Percentiles rank a stretch among this genome's conserved stretches.
phyloP scores from a whole-genome alignment of 805 yeast species.

The Phaffomyces opuntiae region DNA sequence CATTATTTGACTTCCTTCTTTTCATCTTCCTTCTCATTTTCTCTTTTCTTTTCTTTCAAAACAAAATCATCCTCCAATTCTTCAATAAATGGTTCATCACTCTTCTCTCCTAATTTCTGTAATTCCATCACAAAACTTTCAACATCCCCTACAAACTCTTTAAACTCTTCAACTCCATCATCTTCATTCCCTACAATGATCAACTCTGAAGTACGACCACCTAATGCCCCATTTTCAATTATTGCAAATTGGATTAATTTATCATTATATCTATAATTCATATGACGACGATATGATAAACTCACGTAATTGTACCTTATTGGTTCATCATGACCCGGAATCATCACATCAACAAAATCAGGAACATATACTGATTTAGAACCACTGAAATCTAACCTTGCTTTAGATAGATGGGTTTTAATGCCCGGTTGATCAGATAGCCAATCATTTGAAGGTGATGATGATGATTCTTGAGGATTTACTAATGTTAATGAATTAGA shows the following conservation, averaged over 20 bases:
- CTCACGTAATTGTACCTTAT: conserved; percentile 40
- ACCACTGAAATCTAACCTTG: conserved; percentile 37
- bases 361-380: conserved; percentile 29
- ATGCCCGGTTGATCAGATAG: conserved; percentile 35
- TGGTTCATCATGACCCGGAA: conserved; percentile 29
- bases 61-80: background rate
- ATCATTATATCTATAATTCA: conserved; percentile 33
- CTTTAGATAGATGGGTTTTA: conserved; percentile 30
- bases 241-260: conserved; percentile 34
- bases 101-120: background rate
- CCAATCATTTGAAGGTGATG: conserved; percentile 7
- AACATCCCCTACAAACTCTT: conserved; percentile 14
- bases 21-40: background rate
- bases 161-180: conserved; percentile 9
- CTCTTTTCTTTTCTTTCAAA: no score
- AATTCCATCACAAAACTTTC: conserved; percentile 13
- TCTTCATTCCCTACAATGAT: conserved; percentile 30
- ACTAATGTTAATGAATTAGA: conserved; percentile 12
- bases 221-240: conserved; percentile 52
- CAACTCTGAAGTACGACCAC: conserved; percentile 47
- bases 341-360: conserved; percentile 30
- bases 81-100: background rate
- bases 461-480: no score
- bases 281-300: conserved; percentile 36
- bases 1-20: background rate